Conservation (phyloP, 2,329 filamentous ascomycete genomes). For the Hymenoscyphus linearis region DNA sequence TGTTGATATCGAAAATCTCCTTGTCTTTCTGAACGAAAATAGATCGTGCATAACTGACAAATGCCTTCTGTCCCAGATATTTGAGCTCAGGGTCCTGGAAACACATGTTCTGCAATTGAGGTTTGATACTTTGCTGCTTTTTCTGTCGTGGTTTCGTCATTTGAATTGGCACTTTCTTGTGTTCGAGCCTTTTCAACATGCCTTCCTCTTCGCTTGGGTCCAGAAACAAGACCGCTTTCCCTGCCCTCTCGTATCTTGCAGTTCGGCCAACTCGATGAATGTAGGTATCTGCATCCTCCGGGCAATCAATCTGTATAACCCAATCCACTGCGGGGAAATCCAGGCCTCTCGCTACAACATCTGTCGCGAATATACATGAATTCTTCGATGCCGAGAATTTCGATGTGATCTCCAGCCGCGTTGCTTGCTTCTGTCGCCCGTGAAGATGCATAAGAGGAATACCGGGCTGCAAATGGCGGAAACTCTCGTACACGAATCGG, state of each 20-base stretch:
- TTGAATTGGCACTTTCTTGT: slow-evolving; percentile 85
- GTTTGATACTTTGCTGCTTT: slow-evolving; percentile 81
- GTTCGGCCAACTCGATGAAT: slow-evolving; percentile 95
- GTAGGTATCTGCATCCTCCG: slow-evolving; percentile 95
- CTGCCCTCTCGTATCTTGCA: slow-evolving; percentile 84
- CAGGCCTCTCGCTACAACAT: slow-evolving; percentile 87
- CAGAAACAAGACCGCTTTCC: slow-evolving; percentile 83
- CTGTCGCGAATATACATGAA: slow-evolving; percentile 88
- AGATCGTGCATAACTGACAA: slow-evolving; percentile 82
- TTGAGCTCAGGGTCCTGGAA: slow-evolving; percentile 93
- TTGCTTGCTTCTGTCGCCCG: slow-evolving; percentile 87
- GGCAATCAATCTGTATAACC: slow-evolving; percentile 97
- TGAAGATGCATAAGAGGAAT: slow-evolving; percentile 89
- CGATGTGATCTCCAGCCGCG: slow-evolving; percentile 79
- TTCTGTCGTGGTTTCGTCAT: slow-evolving; percentile 81
- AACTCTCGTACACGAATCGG: slow-evolving; percentile 88
- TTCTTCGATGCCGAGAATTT: slow-evolving; percentile 77
- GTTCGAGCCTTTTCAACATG: slow-evolving; percentile 80
- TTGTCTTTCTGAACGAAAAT: slow-evolving; percentile 88
- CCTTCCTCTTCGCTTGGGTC: slow-evolving; percentile 88
- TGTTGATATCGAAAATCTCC: slow-evolving; percentile 78
- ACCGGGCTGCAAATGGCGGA: slow-evolving; percentile 89
- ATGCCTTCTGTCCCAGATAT: slow-evolving; percentile 93
- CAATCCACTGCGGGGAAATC: slow-evolving; percentile 97
- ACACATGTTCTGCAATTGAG: slow-evolving; percentile 87